These are phyloP conservation scores for Rosa chinensis DNA, from an alignment of 306 rosid genomes.

Conservation along the genomic window DNA sequence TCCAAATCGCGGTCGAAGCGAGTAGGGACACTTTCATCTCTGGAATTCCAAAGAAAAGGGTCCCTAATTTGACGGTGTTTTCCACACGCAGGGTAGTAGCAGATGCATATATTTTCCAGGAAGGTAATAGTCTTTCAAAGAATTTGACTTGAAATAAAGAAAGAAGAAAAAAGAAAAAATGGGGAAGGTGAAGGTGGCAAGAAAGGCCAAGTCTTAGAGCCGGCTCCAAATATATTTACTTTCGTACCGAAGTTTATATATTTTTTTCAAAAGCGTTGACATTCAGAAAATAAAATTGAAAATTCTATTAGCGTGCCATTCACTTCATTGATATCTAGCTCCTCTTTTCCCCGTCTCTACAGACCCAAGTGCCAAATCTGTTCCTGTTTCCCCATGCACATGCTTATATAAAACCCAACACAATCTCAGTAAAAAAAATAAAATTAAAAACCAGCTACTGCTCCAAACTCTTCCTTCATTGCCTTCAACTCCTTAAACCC, in stretches of 20 bases:
- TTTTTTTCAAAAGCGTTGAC: slow-evolving; percentile 54
- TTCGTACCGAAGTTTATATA: not conserved
- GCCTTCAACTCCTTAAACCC: slow-evolving; percentile 26
- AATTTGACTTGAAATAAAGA: slow-evolving; percentile 32
- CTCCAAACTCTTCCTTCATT: not conserved
- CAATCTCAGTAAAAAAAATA: slow-evolving; percentile 24
- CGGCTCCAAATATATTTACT: slow-evolving; percentile 45
- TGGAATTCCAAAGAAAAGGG: slow-evolving; percentile 5
- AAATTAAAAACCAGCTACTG: not conserved
- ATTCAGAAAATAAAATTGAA: slow-evolving; percentile 27
- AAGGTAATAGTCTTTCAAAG: slow-evolving; percentile 27
- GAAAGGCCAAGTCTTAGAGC: slow-evolving; percentile 35
- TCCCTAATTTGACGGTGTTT: slow-evolving; percentile 9
- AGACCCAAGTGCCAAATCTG: slow-evolving; percentile 32
- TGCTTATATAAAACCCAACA: slow-evolving; percentile 24
- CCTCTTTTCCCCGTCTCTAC: slow-evolving; percentile 33
- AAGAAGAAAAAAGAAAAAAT: not conserved
- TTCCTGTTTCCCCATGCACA: slow-evolving; percentile 51
- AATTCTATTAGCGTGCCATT: slow-evolving; percentile 40
- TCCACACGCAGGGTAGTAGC: slow-evolving; percentile 13
- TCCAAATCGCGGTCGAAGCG: slow-evolving; percentile 4
- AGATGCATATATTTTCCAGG: slow-evolving; percentile 18
- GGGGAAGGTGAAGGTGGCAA: not conserved
- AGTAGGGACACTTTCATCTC: not conserved
- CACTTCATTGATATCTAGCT: slow-evolving; percentile 22